These are phyloP conservation scores for Linum usitatissimum DNA, from an alignment of 345 rosid genomes.

Conservation along the genomic window DNA sequence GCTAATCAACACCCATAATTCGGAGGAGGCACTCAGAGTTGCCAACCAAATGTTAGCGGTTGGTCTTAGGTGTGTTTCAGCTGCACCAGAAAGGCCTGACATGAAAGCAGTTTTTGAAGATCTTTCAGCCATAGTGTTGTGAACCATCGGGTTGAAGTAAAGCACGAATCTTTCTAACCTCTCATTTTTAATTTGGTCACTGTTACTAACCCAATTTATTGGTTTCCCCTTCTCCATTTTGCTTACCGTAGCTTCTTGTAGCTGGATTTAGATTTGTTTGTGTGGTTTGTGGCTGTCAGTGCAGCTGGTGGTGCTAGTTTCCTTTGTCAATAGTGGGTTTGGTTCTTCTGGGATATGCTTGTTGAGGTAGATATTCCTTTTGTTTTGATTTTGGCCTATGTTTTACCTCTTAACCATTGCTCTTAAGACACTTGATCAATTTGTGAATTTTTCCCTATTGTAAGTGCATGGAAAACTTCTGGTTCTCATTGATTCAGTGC, in stretches of 20 bases:
- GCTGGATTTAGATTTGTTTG: not conserved
- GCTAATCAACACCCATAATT: slow-evolving; percentile 11
- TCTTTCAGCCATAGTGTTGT: slow-evolving; percentile 24
- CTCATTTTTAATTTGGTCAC: not conserved
- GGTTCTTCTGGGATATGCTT: not conserved
- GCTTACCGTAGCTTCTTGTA: not conserved
- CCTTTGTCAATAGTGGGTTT: not conserved
- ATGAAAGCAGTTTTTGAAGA: slow-evolving; percentile 56
- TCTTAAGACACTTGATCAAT: too few relatives aligned
- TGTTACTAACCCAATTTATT: not conserved
- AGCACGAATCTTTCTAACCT: not conserved
- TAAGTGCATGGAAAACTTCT: too few relatives aligned
- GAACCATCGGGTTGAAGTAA: not conserved
- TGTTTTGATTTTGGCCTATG: not conserved
- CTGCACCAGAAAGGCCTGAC: slow-evolving; percentile 80
- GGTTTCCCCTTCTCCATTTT: not conserved
- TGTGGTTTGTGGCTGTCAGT: not conserved
- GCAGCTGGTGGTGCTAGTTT: not conserved
- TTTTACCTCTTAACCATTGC: too few relatives aligned
- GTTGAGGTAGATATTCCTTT: not conserved
- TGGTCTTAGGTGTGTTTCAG: slow-evolving; percentile 57
- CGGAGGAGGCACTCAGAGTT: slow-evolving; percentile 21
- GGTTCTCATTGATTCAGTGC: too few relatives aligned
- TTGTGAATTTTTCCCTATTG: too few relatives aligned
- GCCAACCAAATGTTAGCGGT: slow-evolving; percentile 46